A percentile compares a stretch with the other conserved stretches of the same genome.
Conservation (phyloP, 2,329 filamentous ascomycete genomes). For the Sporothrix pallida region DNA sequence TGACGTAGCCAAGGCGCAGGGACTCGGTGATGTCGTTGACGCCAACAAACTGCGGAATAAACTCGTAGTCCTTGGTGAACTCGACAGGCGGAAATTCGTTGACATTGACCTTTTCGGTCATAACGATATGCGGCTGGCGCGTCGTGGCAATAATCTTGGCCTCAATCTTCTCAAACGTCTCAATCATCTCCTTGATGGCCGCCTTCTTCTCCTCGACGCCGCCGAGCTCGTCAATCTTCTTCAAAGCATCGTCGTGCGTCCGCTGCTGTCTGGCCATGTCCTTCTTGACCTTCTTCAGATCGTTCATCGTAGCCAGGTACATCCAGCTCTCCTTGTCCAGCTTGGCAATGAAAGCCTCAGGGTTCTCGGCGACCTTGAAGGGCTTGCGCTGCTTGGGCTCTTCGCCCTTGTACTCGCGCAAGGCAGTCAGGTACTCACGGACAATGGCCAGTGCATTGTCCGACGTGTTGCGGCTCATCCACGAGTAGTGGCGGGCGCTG, state of each 20-base stretch:
- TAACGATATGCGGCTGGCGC: slow-evolving; percentile 70
- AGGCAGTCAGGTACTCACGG: slow-evolving; percentile 54
- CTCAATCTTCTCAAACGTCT: slow-evolving; percentile 62
- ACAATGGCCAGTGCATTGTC: slow-evolving; percentile 65
- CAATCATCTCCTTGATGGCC: slow-evolving; percentile 58
- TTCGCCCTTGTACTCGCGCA: slow-evolving; percentile 55
- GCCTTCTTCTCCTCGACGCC: slow-evolving; percentile 59
- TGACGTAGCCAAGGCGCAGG: slow-evolving; percentile 64
- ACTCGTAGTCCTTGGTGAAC: slow-evolving; percentile 49
- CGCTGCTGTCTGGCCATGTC: slow-evolving; percentile 45
- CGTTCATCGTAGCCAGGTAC: slow-evolving; percentile 57
- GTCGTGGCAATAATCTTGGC: slow-evolving; percentile 59
- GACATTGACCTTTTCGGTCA: slow-evolving; percentile 61
- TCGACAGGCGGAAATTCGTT: slow-evolving; percentile 6
- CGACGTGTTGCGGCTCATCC: slow-evolving; percentile 43
- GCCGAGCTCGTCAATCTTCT: slow-evolving; percentile 42
- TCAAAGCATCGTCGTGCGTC: slow-evolving; percentile 46
- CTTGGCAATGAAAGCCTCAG: slow-evolving; percentile 60
- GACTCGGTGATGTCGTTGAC: slow-evolving; percentile 62
- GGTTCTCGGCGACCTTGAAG: slow-evolving; percentile 43
- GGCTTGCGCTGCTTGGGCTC: slow-evolving; percentile 42
- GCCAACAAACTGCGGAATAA: slow-evolving; percentile 57
- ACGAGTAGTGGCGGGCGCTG: slow-evolving; percentile 25
- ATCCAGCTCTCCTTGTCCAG: slow-evolving; percentile 64
- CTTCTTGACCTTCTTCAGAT: slow-evolving; percentile 46